Conservation (phyloP, 1,139 yeast species). For the Cylindricascospora bacillispora region DNA sequence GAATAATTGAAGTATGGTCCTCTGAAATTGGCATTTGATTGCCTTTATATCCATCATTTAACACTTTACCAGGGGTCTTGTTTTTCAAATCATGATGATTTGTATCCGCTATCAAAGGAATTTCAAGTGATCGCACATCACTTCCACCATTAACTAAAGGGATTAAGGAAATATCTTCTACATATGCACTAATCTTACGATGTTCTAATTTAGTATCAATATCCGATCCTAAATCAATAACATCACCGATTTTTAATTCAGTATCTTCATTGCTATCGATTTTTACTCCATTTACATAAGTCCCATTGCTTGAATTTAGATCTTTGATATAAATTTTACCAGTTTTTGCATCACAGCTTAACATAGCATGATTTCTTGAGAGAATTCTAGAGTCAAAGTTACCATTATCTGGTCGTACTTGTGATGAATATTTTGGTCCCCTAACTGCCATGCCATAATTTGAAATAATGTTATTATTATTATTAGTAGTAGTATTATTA, state of each 20-base stretch:
- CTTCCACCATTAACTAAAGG: constrained; percentile 30
- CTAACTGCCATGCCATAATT: background rate
- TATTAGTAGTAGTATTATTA: constrained; percentile 27
- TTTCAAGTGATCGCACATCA: too few species aligned
- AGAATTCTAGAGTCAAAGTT: constrained; percentile 89
- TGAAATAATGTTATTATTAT: too few species aligned
- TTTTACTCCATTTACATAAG: constrained; percentile 70
- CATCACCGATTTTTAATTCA: constrained; percentile 62
- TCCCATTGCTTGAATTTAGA: constrained; percentile 86
- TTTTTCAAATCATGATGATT: background rate
- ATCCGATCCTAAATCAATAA: constrained; percentile 81
- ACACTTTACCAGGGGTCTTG: background rate
- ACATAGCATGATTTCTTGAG: constrained; percentile 86
- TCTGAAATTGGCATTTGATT: constrained; percentile 8
- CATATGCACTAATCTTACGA: constrained; percentile 69
- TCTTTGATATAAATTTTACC: constrained; percentile 73
- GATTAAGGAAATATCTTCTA: constrained; percentile 57
- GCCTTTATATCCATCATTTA: constrained; percentile 1
- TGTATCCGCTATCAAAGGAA: background rate
- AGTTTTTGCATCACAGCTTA: constrained; percentile 56
- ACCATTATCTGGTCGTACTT: constrained; percentile 58
- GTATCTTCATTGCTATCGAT: constrained; percentile 38
- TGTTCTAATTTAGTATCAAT: constrained; percentile 73
- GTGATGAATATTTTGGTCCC: constrained; percentile 6
- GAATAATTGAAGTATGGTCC: background rate